Conservation (phyloP, 305 asterid genomes). For the Rubia peregrina region DNA sequence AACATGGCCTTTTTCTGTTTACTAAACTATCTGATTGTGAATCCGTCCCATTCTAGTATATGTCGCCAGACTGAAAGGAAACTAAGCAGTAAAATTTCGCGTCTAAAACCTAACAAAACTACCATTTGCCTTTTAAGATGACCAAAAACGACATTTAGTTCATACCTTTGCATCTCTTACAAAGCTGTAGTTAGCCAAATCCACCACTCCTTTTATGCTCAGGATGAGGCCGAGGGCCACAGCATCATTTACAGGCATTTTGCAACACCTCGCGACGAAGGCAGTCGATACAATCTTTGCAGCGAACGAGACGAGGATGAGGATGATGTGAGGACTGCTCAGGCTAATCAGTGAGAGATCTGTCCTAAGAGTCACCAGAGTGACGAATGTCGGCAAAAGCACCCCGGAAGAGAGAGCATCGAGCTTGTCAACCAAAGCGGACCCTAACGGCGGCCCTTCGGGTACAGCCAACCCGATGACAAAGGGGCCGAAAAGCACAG, state of each 20-base stretch:
- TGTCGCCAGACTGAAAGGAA: too few species aligned
- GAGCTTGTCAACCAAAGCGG: slow-evolving; percentile 25
- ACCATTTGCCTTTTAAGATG: not conserved
- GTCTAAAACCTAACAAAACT: not conserved
- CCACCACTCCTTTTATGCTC: slow-evolving; percentile 25
- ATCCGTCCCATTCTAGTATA: too few species aligned
- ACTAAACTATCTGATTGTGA: too few species aligned
- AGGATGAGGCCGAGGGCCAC: slow-evolving; percentile 25
- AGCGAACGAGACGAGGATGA: not conserved
- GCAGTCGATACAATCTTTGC: slow-evolving; percentile 15
- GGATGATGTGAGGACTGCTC: not conserved
- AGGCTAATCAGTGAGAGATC: slow-evolving; percentile 4
- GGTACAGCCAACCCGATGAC: slow-evolving; percentile 27
- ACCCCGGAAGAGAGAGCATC: slow-evolving; percentile 21
- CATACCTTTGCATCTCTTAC: slow-evolving; percentile 19
- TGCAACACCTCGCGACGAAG: slow-evolving; percentile 17
- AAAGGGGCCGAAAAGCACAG: slow-evolving; percentile 21
- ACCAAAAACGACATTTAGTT: not conserved
- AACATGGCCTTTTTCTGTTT: too few species aligned
- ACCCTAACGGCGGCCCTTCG: slow-evolving; percentile 33
- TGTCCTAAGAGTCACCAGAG: slow-evolving; percentile 12
- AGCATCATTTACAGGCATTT: slow-evolving; percentile 25
- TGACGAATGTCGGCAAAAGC: slow-evolving; percentile 24
- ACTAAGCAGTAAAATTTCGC: not conserved
- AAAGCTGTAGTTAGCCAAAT: slow-evolving; percentile 19